Conservation (phyloP, 2,329 filamentous ascomycete genomes). For the Neofusicoccum ribis region DNA sequence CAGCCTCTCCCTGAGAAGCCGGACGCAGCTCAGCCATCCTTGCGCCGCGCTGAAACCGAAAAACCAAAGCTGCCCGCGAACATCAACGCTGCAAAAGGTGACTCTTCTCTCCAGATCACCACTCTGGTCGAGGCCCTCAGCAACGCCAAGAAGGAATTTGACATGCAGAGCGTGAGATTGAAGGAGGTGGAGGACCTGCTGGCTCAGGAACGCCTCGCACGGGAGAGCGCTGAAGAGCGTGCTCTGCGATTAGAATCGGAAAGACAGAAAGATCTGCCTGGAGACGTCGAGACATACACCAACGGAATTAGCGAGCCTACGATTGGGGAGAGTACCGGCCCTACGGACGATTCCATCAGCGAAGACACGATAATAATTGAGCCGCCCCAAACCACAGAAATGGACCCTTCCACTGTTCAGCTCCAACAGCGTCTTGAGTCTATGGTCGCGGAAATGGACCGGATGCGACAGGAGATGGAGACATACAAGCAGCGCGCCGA, state of each 20-base stretch:
- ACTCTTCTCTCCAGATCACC: conserved; percentile 71
- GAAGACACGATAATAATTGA: conserved; percentile 24
- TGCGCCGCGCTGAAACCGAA: conserved; percentile 77
- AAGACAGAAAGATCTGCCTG: conserved; percentile 43
- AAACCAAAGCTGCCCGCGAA: conserved; percentile 58
- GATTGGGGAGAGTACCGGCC: conserved; percentile 21
- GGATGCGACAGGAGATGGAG: conserved; percentile 78
- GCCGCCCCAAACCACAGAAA: conserved; percentile 32
- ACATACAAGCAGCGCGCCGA: conserved; percentile 76
- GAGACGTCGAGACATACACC: conserved; percentile 26
- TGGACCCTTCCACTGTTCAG: conserved; percentile 45
- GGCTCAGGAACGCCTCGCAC: conserved; percentile 74
- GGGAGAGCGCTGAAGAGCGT: conserved; percentile 80
- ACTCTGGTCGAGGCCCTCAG: conserved; percentile 83
- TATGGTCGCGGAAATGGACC: conserved; percentile 77
- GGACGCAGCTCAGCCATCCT: conserved; percentile 63
- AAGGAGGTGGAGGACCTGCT: conserved; percentile 79
- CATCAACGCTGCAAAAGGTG: conserved; percentile 41
- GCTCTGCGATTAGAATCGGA: conserved; percentile 70
- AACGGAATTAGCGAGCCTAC: conserved; percentile 41
- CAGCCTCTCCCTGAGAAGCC: conserved; percentile 93
- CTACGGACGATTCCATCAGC: conserved; percentile 20
- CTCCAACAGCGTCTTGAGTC: conserved; percentile 72
- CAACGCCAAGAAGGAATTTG: conserved; percentile 81
- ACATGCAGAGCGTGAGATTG: conserved; percentile 76